phyloP scores from a whole-genome alignment of 2,329 filamentous ascomycete species.

The Thielaviopsis populi region DNA sequence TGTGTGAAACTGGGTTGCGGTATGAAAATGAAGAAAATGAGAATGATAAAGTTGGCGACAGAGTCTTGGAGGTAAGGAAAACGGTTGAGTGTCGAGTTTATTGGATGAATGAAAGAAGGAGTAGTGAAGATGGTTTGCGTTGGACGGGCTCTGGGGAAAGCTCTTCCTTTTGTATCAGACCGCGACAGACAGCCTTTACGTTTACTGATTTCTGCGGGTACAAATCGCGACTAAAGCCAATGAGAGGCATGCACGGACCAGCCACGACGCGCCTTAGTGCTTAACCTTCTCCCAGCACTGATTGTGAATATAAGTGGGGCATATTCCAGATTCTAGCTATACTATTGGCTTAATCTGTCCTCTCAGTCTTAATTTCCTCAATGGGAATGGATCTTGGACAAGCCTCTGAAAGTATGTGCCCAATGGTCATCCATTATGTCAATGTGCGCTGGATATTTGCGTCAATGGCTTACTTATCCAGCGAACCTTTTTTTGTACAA shows the following conservation, averaged over 20 bases:
- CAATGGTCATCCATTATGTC: neutral
- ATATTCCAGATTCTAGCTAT: neutral
- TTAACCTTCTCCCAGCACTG: constrained; percentile 8
- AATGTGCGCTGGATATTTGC: neutral
- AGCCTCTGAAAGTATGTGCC: neutral
- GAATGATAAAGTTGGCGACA: constrained; percentile 3
- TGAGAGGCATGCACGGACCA: constrained; percentile 13
- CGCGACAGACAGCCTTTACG: constrained; percentile 26
- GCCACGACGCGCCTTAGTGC: constrained; percentile 14
- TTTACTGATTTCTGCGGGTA: constrained; percentile 39
- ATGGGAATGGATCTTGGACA: constrained; percentile 3
- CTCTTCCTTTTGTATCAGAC: constrained; percentile 46
- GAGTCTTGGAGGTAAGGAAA: neutral
- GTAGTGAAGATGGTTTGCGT: constrained; percentile 31
- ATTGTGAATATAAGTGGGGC: constrained; percentile 14
- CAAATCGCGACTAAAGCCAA: constrained; percentile 14
- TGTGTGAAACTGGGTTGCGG: constrained; percentile 33
- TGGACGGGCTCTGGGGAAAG: constrained; percentile 36
- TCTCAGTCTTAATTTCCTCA: constrained; percentile 12
- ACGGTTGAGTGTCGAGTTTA: constrained; percentile 18
- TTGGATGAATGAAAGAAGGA: constrained; percentile 18
- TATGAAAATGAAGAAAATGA: constrained; percentile 14
- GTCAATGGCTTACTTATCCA: no score
- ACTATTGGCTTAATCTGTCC: constrained; percentile 6
- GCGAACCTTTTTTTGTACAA: neutral